These are phyloP conservation scores for Yamadazyma spencermartinsiae DNA, from an alignment of 1,139 yeast species.

Conservation along the genomic window DNA sequence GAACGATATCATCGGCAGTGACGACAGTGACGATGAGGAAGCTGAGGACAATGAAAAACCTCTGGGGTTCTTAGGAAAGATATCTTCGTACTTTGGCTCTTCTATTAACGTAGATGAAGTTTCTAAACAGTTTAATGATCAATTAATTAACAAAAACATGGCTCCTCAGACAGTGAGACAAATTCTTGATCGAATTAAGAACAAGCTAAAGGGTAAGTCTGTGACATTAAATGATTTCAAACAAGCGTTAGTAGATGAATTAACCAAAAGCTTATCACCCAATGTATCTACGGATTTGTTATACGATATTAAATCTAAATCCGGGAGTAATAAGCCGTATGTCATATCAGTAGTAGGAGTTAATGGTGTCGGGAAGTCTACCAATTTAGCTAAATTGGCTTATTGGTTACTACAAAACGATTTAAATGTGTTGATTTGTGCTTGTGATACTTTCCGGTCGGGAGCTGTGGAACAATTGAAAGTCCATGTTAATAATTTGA, in stretches of 20 bases:
- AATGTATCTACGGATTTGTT: slow-evolving; percentile 86
- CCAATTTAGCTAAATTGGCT: slow-evolving; percentile 90
- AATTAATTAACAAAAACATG: slow-evolving; percentile 44
- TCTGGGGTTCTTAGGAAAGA: slow-evolving; percentile 32
- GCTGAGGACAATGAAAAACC: slow-evolving; percentile 8
- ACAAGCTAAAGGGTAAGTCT: slow-evolving; percentile 30
- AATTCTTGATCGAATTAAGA: slow-evolving; percentile 39
- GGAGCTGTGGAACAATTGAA: slow-evolving; percentile 97
- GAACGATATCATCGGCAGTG: slow-evolving; percentile 40
- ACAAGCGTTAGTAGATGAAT: slow-evolving; percentile 69
- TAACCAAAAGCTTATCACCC: slow-evolving; percentile 85
- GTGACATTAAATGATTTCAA: slow-evolving; percentile 38
- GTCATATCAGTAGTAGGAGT: slow-evolving; percentile 97
- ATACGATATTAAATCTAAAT: slow-evolving; percentile 67
- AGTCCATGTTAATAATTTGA: slow-evolving; percentile 86
- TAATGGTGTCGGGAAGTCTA: slow-evolving; percentile 97
- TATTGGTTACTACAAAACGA: slow-evolving; percentile 94
- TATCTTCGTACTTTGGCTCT: slow-evolving; percentile 42
- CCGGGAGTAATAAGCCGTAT: slow-evolving; percentile 57
- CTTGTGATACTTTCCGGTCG: slow-evolving; percentile 96
- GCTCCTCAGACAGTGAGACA: slow-evolving; percentile 42
- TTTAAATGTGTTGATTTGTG: slow-evolving; percentile 84
- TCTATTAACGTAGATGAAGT: slow-evolving; percentile 38
- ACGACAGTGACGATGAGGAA: slow-evolving; percentile 25
- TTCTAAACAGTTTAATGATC: slow-evolving; percentile 44